Evolutionary conservation across 352 stramenopile genomes (phyloP), one percentile per base, ranked within the genome.

Genomic region (Thalassiosira livingstoniorum): DNA sequence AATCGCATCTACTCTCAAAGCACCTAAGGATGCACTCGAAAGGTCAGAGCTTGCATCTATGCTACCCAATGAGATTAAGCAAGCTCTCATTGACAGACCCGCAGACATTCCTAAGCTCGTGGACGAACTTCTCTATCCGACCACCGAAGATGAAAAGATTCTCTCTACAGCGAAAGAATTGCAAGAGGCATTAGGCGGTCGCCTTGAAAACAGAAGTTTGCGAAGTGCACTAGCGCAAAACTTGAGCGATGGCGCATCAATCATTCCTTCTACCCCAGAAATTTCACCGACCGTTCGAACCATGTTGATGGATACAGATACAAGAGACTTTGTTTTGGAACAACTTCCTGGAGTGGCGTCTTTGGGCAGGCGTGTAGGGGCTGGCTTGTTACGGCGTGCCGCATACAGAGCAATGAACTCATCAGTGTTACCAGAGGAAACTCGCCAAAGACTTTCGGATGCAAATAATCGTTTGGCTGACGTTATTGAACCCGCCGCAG

Each of bases 71-170:
- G 58, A 84, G 25, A 18, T 92, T 21, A 91, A 90, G 54, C 72
- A 66, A 47, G 55, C 75, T 2, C 53, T 92, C 3, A 69, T 92
- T n/a, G 80, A 92, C 63, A 53, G 68, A 67, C 87, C 85, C n/a
- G 85, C 85, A 27, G 61, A 83, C 51, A 51, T 92, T 5, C 82
- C 82, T 37, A 73, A 84, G 31, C 66, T 92, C 21, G 61, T 92
- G 2, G 87, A 91, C 53, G 70, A 83, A 10, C 43, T 91, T 1
- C 32, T 92, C 21, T 65, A 77, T 32, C 61, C 77, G 29, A 91
- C 62, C 2, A 68, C 73, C 23, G 85, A 92, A 78, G 87, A 92
- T 61, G 82, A 92, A 77, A 63, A 64, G n/a, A 78, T 92, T 27
- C 63, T 92, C 3, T 62, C 66, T 25, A 87, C 85, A 7, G 82